A percentile compares a stretch with the other conserved stretches of the same genome.
Evolutionary conservation across 139 green algal species (phyloP).

Genomic region (Coelastrella sp.): DNA sequence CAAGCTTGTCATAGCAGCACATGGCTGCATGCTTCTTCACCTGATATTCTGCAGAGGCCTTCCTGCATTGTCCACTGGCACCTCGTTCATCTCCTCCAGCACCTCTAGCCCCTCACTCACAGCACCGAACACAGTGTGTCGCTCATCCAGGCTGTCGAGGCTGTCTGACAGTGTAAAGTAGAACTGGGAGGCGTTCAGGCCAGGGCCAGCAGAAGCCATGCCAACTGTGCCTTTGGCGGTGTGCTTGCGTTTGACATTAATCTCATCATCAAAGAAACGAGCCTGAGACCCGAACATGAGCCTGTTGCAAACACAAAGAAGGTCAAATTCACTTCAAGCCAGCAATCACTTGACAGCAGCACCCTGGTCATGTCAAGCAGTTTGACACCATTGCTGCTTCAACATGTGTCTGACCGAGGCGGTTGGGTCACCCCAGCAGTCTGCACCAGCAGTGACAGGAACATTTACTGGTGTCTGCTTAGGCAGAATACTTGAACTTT

Average conservation of each 20-base stretch:
- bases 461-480: too few relatives aligned
- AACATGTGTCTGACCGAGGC: too few relatives aligned
- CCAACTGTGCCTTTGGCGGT: slow-evolving; percentile 81
- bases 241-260: slow-evolving; percentile 87
- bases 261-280: slow-evolving; percentile 97
- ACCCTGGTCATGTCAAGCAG: too few relatives aligned
- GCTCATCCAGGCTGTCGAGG: slow-evolving; percentile 91
- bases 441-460: too few relatives aligned
- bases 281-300: slow-evolving; percentile 87
- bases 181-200: slow-evolving; percentile 91
- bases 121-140: slow-evolving; percentile 95
- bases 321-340: too few relatives aligned
- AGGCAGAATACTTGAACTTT: too few relatives aligned
- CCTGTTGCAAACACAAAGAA: slow-evolving; percentile 52
- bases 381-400: too few relatives aligned
- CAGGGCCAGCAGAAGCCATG: slow-evolving; percentile 87
- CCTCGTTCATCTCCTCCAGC: slow-evolving; percentile 91
- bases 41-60: slow-evolving; percentile 95
- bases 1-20: not conserved
- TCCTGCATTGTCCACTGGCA: slow-evolving; percentile 83
- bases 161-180: slow-evolving; percentile 87
- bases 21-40: slow-evolving; percentile 45
- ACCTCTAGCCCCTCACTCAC: slow-evolving; percentile 93
- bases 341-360: too few relatives aligned
- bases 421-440: too few relatives aligned